Conservation (phyloP, 805 yeast genomes). For the Zygosaccharomyces gambellarensis region DNA sequence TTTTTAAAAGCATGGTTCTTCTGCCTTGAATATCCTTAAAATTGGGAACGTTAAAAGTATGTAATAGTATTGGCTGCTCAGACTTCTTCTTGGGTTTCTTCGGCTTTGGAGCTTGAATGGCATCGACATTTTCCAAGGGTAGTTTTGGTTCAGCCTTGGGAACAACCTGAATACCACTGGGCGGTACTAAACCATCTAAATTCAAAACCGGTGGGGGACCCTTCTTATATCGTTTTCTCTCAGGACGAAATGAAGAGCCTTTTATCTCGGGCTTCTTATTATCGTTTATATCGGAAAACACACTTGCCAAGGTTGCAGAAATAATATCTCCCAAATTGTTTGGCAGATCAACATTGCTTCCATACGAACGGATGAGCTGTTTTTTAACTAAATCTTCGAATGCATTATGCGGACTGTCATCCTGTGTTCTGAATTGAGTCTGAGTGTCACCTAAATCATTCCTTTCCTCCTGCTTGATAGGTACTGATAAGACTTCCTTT, state of each 20-base stretch:
- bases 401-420: conserved; percentile 15
- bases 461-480: not conserved
- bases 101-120: conserved; percentile 6
- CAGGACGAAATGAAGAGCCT: conserved; percentile 2
- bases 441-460: not conserved
- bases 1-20: conserved; percentile 21
- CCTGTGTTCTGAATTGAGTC: not conserved
- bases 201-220: conserved; percentile 24
- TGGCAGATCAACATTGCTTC: conserved; percentile 12
- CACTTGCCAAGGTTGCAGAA: conserved; percentile 23
- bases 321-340: conserved; percentile 18
- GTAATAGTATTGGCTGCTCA: conserved; percentile 5
- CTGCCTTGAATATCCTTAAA: conserved; percentile 16
- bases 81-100: conserved; percentile 11
- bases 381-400: conserved; percentile 22
- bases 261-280: conserved; percentile 4
- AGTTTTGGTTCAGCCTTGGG: conserved; percentile 10
- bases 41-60: conserved; percentile 22
- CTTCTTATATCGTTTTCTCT: conserved; percentile 11
- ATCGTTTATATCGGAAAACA: conserved; percentile 21
- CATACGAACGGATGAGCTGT: conserved; percentile 17
- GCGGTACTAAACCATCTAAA: conserved; percentile 32
- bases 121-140: not conserved
- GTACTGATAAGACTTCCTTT: not conserved
- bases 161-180: conserved; percentile 7